These are phyloP conservation scores for Arthrobotrys megalospora DNA, from an alignment of 2,329 filamentous ascomycete genomes.

Conservation along the genomic window DNA sequence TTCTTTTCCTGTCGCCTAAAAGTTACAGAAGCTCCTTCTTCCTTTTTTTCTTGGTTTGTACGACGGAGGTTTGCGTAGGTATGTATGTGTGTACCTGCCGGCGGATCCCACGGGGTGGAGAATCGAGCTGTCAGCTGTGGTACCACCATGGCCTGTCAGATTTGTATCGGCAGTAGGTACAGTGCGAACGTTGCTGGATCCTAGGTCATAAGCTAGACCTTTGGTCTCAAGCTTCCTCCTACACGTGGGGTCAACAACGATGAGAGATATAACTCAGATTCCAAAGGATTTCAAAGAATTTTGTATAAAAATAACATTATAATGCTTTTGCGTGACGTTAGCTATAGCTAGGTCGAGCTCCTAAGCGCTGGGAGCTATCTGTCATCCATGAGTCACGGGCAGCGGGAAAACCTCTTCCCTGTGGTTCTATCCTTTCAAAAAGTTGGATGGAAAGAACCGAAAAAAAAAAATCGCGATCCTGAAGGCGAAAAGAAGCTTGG, in stretches of 20 bases:
- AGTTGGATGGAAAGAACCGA: constrained; percentile 21
- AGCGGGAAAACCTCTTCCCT: neutral
- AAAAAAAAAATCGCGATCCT: neutral
- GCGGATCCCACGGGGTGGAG: constrained; percentile 8
- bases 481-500: constrained; percentile 13
- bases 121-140: constrained; percentile 21
- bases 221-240: neutral
- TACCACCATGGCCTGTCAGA: constrained; percentile 26
- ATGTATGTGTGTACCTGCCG: neutral
- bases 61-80: constrained; percentile 6
- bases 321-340: neutral
- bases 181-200: constrained; percentile 12
- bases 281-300: constrained; percentile 6
- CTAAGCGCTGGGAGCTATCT: neutral
- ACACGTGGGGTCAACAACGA: constrained; percentile 1
- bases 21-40: neutral
- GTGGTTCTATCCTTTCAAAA: neutral
- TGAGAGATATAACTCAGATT: neutral
- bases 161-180: constrained; percentile 19
- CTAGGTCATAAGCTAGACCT: neutral
- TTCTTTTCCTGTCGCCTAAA: constrained; percentile 24
- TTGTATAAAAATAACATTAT: constrained; percentile 23
- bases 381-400: constrained; percentile 6
- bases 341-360: constrained; percentile 5
- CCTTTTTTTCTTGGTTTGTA: neutral